These are phyloP conservation scores for Tirmania nivea DNA, from an alignment of 495 filamentous ascomycete genomes.

Conservation along the genomic window DNA sequence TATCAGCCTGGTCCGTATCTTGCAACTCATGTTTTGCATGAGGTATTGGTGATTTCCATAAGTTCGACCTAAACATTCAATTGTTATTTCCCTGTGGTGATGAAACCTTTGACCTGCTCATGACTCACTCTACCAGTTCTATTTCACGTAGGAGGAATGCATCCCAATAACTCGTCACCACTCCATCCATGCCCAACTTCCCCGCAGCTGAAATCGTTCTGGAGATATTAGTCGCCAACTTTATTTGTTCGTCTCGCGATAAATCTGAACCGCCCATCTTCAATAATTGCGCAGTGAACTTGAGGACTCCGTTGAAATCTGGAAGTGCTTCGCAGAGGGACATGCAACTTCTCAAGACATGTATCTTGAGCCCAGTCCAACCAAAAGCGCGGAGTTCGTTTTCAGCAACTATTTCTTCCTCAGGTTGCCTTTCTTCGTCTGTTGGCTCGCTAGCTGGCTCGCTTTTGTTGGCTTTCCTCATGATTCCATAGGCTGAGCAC, in stretches of 20 bases:
- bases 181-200: constrained; percentile 42
- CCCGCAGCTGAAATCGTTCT: constrained; percentile 56
- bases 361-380: constrained; percentile 49
- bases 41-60: constrained; percentile 38
- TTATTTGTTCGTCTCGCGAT: constrained; percentile 60
- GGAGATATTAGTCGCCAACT: constrained; percentile 57
- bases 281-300: constrained; percentile 64
- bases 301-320: constrained; percentile 69
- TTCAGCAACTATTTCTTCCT: constrained; percentile 28
- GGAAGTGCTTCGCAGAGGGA: constrained; percentile 85
- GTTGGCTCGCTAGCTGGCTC: constrained; percentile 1
- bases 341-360: constrained; percentile 64
- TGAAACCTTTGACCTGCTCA: not conserved
- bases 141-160: constrained; percentile 77
- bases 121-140: constrained; percentile 32
- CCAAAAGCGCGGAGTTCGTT: constrained; percentile 35
- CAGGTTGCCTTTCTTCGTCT: constrained; percentile 7
- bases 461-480: not conserved
- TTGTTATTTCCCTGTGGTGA: not conserved
- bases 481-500: constrained; percentile 24
- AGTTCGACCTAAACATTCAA: constrained; percentile 7
- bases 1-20: constrained; percentile 30
- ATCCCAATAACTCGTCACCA: constrained; percentile 86
- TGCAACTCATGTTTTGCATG: constrained; percentile 52
- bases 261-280: constrained; percentile 64